Base-by-base conservation (phyloP, 1,139 yeast genomes). In the Suhomyces bolitotheri region DNA sequence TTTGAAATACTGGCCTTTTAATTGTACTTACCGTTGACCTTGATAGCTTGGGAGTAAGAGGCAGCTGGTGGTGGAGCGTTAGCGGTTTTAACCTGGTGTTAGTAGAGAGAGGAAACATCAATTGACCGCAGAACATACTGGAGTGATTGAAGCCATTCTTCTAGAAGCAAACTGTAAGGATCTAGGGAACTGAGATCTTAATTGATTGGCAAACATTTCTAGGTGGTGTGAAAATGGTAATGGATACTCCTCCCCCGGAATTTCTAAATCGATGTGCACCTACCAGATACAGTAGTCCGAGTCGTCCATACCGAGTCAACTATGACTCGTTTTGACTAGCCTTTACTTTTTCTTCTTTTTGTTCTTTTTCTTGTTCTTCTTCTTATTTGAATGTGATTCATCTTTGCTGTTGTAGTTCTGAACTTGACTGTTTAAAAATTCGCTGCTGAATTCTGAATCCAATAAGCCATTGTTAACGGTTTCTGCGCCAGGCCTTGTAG, bases 1-100 rank as follows among this genome's bases (percentile, higher is more conserved):
- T 25, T 5, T 11, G 24, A 7, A n/a, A 25, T 8, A 4, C n/a
- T 25, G 25, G 12, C 24, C 10, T 22, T 7, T 22, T 14, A 11
- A 9, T 27, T 7, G 16, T 52, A 70, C 78, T 34, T 66, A 71
- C 84, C 89, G 58, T 83, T 82, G 45, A 80, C 92, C 69, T 85
- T 89, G 63, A 89, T 77, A 33, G 97, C 97, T 62, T 89, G 97
- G 27, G 95, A 85, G 66, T 90, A 90, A 13, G 95, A 80, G 37
- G 96, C 97, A 33, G 96, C 96, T 46, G 97, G 95, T 43, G 95
- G 88, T 52, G 97, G 97, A 23, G 96, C 96, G 49, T 73, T 73
- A 44, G 79, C 72, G 38, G 95, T 82, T 54, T 72, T 71, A 39
- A 80, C 77, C 81, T 76, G 16, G 16, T 11, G 66, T 64, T 63